Evolutionary conservation across 75 land plant species (phyloP).

Genomic region (Sequoiadendron giganteum): DNA sequence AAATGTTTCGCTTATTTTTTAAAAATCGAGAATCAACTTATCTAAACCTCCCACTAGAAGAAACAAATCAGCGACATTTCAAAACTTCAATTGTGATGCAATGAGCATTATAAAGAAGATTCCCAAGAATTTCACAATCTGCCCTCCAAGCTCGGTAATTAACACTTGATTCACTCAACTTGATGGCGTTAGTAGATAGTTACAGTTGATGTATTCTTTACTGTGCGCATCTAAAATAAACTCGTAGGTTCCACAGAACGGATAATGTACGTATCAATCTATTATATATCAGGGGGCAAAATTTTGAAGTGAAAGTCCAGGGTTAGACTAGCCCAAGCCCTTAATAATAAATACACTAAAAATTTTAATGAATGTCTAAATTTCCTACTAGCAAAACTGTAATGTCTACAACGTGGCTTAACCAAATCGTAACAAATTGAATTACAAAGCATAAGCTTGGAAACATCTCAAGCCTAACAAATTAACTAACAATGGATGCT

Average conservation of each 20-base stretch:
- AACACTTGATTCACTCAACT: not conserved
- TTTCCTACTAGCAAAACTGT: conserved; percentile 5
- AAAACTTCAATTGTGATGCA: too few species aligned
- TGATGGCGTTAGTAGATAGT: too few species aligned
- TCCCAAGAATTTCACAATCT: not conserved
- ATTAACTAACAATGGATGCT: not conserved
- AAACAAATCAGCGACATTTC: too few species aligned
- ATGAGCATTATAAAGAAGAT: too few species aligned
- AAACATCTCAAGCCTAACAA: not conserved
- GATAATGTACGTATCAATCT: not conserved
- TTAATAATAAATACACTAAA: not conserved
- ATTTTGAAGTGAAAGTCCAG: not conserved
- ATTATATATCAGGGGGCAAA: conserved; percentile 5
- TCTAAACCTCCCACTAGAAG: too few species aligned
- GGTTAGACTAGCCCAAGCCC: conserved; percentile 3
- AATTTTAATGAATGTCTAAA: not conserved
- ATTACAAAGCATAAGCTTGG: conserved; percentile 13
- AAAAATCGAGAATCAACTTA: too few species aligned
- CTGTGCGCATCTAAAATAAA: not conserved
- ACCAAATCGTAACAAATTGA: conserved; percentile 5
- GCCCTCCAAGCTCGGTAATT: not conserved
- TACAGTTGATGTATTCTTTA: not conserved
- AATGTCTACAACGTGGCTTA: conserved; percentile 4
- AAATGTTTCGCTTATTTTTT: too few species aligned
- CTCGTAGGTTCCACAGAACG: not conserved